These are phyloP conservation scores for Lumnitzera littorea DNA, from an alignment of 345 rosid species.

Conservation along the genomic window DNA sequence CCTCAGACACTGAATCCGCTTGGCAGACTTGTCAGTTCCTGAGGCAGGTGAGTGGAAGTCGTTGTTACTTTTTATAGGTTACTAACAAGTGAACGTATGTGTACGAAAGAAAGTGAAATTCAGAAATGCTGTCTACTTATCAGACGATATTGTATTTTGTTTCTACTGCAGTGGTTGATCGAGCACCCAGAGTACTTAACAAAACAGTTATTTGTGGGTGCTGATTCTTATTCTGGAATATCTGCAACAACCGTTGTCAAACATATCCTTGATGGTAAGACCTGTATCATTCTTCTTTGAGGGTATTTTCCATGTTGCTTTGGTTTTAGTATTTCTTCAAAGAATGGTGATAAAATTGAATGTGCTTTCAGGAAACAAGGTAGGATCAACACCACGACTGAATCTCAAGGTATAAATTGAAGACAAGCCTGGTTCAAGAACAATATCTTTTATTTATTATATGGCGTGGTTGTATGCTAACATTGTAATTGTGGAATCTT, in stretches of 20 bases:
- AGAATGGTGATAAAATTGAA: neutral
- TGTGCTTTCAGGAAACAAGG: slow-evolving; percentile 16
- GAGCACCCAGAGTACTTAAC: slow-evolving; percentile 16
- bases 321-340: neutral
- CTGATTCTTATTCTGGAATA: slow-evolving; percentile 31
- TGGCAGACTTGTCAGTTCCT: slow-evolving; percentile 20
- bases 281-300: neutral
- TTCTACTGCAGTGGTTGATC: slow-evolving; percentile 27
- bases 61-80: neutral
- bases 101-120: neutral
- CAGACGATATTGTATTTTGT: neutral
- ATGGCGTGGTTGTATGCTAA: neutral
- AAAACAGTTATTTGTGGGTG: slow-evolving; percentile 20
- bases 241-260: slow-evolving; percentile 15
- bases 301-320: too few species aligned
- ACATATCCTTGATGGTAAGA: slow-evolving; percentile 14
- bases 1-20: slow-evolving; percentile 18
- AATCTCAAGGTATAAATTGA: slow-evolving; percentile 15
- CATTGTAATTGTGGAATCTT: neutral
- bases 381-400: slow-evolving; percentile 10
- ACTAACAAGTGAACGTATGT: too few species aligned
- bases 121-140: neutral
- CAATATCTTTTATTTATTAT: neutral
- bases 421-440: neutral
- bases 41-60: slow-evolving; percentile 16